Evolutionary conservation across 495 filamentous ascomycete genomes (phyloP), one percentile per base, ranked within the genome.

Genomic region (Penicillium ucsense): DNA sequence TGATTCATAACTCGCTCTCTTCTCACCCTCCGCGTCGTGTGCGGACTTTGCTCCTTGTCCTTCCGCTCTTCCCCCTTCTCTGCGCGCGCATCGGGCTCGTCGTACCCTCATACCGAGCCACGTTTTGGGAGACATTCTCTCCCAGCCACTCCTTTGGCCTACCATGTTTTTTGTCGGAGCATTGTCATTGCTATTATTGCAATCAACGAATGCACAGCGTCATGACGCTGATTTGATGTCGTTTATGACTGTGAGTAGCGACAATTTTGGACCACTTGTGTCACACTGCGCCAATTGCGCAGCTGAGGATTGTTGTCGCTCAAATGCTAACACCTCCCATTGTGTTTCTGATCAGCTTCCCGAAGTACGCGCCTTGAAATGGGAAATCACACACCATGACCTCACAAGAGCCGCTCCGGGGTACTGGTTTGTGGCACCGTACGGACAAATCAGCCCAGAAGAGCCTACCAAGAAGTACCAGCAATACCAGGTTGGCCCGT

Each of bases 391-490:
- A 20, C 43, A 62, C 32, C 38, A 54, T 27, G 59, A 64, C 41
- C 61, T 56, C 27, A 52, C 54, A 35, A 49, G 54, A 36, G 35
- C 52, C 33, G 57, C 54, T 11, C 64, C 64, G 2, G 67, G 68
- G 6, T 72, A 72, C 45, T 69, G 65, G 65, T 72, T 72, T 41
- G 62, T 71, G 40, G 67, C 67, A 30, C 67, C 69, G 0, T 72
- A 72, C 43, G 62, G 59, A 9, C 47, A 56, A 42, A 68, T 66
- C 41, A 41, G 31, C 3, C 57, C 57, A 4, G 62, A 61, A 28
- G 5, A 41, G 0, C 51, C 54, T 32, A 56, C 57, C 40, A 37
- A 57, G 31, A 62, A 64, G 41, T 69, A 61, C 52, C 59, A 63
- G 38, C 66, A 66, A 36, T 72, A 60, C 46, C 68, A 72, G 52